These are phyloP conservation scores for Effrenium voratum DNA, from an alignment of 73 alveolate genomes.

Conservation along the genomic window DNA sequence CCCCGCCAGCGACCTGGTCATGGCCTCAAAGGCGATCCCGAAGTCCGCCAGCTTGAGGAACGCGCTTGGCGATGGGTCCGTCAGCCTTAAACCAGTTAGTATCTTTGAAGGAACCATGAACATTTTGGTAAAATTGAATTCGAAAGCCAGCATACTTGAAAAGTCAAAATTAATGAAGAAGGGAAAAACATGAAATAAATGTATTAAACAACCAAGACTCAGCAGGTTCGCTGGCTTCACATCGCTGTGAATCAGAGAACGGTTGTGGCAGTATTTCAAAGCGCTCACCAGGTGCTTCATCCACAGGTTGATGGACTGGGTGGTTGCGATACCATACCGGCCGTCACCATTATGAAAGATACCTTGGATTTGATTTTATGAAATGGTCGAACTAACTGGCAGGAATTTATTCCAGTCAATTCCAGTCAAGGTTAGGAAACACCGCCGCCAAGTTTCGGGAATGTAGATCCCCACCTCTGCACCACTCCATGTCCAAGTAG, in stretches of 20 bases:
- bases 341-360: conserved; percentile 3
- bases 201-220: neutral
- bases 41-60: conserved; percentile 17
- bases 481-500: conserved; percentile 6
- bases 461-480: conserved; percentile 34
- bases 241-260: neutral
- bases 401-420: neutral
- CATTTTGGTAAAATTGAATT: too few species aligned
- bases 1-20: neutral
- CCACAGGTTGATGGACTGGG: conserved; percentile 6
- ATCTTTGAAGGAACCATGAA: too few species aligned
- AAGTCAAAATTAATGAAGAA: too few species aligned
- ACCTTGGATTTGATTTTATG: neutral
- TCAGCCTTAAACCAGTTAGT: neutral
- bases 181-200: too few species aligned
- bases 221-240: conserved; percentile 7
- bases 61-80: neutral
- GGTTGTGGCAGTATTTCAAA: neutral
- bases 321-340: neutral
- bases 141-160: too few species aligned
- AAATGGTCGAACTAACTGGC: neutral
- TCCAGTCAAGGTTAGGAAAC: neutral
- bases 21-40: neutral
- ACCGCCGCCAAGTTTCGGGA: neutral
- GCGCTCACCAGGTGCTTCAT: conserved; percentile 32